Evolutionary conservation across 2,329 filamentous ascomycete species (phyloP).

Genomic region (Lasiodiplodia sp.): DNA sequence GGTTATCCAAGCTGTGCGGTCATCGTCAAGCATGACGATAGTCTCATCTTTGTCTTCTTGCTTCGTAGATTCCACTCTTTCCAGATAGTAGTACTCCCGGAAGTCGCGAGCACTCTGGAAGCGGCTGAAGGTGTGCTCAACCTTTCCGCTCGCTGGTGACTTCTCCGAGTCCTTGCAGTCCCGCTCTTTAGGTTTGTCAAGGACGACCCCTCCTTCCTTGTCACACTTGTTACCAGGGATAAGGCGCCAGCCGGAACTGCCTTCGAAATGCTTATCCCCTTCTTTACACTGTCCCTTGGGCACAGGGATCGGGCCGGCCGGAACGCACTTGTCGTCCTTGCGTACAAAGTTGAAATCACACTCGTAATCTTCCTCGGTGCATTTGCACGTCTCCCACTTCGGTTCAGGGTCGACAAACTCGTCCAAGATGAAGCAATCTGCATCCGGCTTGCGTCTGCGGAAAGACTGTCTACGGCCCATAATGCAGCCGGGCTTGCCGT

Average conservation of each 20-base stretch:
- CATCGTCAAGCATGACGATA: conserved; percentile 66
- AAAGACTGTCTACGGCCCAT: conserved; percentile 97
- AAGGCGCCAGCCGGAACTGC: conserved; percentile 87
- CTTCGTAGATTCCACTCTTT: conserved; percentile 67
- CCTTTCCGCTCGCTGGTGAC: conserved; percentile 69
- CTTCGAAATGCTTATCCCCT: conserved; percentile 76
- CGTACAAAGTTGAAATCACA: conserved; percentile 92
- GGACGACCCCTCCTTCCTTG: conserved; percentile 47
- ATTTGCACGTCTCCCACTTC: conserved; percentile 78
- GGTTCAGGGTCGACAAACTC: conserved; percentile 81
- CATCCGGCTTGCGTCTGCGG: conserved; percentile 81
- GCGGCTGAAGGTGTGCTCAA: conserved; percentile 65
- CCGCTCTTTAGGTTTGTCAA: conserved; percentile 67
- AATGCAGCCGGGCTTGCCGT: conserved; percentile 83
- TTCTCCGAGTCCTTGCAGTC: conserved; percentile 72
- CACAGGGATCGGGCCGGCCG: conserved; percentile 66
- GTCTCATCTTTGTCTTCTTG: conserved; percentile 76
- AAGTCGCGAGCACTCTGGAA: conserved; percentile 67
- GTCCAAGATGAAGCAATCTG: conserved; percentile 86
- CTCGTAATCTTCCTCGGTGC: conserved; percentile 86
- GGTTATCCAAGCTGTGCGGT: conserved; percentile 73
- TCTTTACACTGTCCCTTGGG: conserved; percentile 79
- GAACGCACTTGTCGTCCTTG: conserved; percentile 72
- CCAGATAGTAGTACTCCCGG: conserved; percentile 74
- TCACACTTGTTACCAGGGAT: conserved; percentile 72